Base-by-base conservation (phyloP, 371 early-diverging fungal genomes). In the Catenaria anguillulae region DNA sequence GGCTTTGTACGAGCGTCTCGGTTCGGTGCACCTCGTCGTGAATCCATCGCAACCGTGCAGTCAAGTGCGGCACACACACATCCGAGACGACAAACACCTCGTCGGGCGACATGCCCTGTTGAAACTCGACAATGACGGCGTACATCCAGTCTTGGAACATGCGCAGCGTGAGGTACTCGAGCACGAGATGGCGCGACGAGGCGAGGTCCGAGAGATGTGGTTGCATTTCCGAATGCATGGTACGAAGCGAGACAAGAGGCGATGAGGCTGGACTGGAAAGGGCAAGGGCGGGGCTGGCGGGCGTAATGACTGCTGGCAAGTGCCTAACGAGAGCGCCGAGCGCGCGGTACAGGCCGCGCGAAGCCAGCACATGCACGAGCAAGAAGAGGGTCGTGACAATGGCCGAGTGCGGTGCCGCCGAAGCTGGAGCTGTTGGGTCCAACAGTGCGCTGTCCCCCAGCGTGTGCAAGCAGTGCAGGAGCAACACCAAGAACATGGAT, bases 121-220 rank as follows among this genome's bases (percentile, higher is more conserved):
- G 4, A 23, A 19, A 23, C 45, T 43, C 45, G 45, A 2, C 45
- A 23, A 21, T 17, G 19, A 43, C 3, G 10, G 4, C 45, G 19
- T 43, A 3, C 19, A 43, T 8, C 4, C 3, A 12, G 45, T 21
- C 19, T 2, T 13, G 8, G 29, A 29, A 8, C 59, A 42, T 58
- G 2, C 43, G 36, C 43, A 33, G 43, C 26, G 40, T 21, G 26
- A 58, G 43, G 31, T 58, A 58, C 59, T 58, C 59, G 40, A 58
- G 59, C 0, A 58, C 59, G 15, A 33, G 29, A 29, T 58, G 59
- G 15, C 21, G 43, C 59, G 59, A 58, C 59, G 59, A 58, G 29
- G 52, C 15, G 1, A 50, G 15, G 23, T 50, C 52, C 6, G 8
- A 10, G 8, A 50, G 10, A 19, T 50, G 26, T 31, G 26, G 29